Evolutionary conservation across 768 basidiomycete genomes (phyloP), one percentile per base, ranked within the genome.

Genomic region (Tylopilus sp.): DNA sequence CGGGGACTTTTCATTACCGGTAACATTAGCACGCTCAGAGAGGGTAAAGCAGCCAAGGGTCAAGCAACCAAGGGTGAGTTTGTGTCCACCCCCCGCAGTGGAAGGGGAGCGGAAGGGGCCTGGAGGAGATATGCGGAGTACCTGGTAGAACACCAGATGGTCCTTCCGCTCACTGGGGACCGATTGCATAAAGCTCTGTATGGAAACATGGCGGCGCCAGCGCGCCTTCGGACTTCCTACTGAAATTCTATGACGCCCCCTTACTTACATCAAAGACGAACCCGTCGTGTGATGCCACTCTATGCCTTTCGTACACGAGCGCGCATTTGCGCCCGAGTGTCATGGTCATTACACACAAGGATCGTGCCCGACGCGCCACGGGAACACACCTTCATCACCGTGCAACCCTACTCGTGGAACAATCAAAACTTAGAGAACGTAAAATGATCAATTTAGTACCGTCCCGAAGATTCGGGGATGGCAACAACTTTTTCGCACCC

Each of bases 1-100:
- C 76, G 92, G 54, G 91, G 86, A n/a, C 66, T 93, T 56, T 89
- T 92, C 62, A 79, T 94, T 11, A 75, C 92, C 4, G 91, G 92
- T 31, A 91, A 78, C 54, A 73, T 89, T 53, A 72, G 72, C 54
- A 92, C 90, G 16, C 72, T 92, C 51, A 72, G 74, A 55, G 72
- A 74, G 34, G 76, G 84, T 21, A 77, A 72, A 65, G 62, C 71
- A 59, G 38, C 38, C 11, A 66, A 60, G 54, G 65, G 60, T 34
- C 58, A 37, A 29, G 46, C 43, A 19, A 52, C 53, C 31, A 57
- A 60, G 52, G 44, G 50, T 4, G 45, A 48, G 22, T 31, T 56
- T 42, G 24, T 46, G 40, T 54, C 56, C n/a, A 46, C 54, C 42
- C 47, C 55, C 17, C 62, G 54, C 33, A 66, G 67, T 14, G 74